A percentile compares a stretch with the other conserved stretches of the same genome.
These are phyloP conservation scores for Yamadazyma sp. DNA, from an alignment of 805 yeast species.

Conservation along the genomic window DNA sequence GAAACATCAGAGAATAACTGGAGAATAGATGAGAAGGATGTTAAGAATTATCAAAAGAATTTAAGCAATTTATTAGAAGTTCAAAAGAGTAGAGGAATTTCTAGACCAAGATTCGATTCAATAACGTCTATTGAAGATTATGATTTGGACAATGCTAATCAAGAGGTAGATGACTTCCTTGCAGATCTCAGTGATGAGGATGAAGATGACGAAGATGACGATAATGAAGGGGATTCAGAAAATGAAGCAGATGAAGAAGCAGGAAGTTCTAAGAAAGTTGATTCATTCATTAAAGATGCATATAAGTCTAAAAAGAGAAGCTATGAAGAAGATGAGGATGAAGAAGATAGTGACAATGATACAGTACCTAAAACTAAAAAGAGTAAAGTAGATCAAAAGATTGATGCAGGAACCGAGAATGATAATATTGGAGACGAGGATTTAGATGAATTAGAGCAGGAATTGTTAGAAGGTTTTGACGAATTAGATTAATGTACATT, in stretches of 20 bases:
- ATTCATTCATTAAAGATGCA: constrained; percentile 25
- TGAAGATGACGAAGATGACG: constrained; percentile 28
- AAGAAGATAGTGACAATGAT: constrained; percentile 19
- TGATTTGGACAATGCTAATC: constrained; percentile 40
- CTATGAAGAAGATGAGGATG: constrained; percentile 15
- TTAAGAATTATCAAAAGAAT: constrained; percentile 38
- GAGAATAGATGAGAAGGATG: constrained; percentile 43
- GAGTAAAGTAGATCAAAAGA: constrained; percentile 7
- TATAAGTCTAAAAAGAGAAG: constrained; percentile 19
- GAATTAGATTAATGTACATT: constrained; percentile 29
- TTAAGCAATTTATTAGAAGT: constrained; percentile 21
- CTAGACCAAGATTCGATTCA: constrained; percentile 33
- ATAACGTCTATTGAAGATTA: constrained; percentile 31
- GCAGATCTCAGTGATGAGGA: constrained; percentile 43
- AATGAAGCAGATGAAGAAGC: constrained; percentile 21
- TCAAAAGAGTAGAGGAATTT: constrained; percentile 9
- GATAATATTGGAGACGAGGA: constrained; percentile 17
- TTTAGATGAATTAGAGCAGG: constrained; percentile 48
- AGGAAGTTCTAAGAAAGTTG: constrained; percentile 19
- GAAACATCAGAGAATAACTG: constrained; percentile 47
- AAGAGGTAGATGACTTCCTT: constrained; percentile 47
- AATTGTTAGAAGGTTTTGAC: constrained; percentile 51
- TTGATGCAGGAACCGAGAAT: constrained; percentile 8
- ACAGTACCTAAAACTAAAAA: constrained; percentile 4
- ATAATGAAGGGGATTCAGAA: constrained; percentile 19